These are phyloP conservation scores for Ganoderma meredithae DNA, from an alignment of 1,284 basidiomycete genomes.

Conservation along the genomic window DNA sequence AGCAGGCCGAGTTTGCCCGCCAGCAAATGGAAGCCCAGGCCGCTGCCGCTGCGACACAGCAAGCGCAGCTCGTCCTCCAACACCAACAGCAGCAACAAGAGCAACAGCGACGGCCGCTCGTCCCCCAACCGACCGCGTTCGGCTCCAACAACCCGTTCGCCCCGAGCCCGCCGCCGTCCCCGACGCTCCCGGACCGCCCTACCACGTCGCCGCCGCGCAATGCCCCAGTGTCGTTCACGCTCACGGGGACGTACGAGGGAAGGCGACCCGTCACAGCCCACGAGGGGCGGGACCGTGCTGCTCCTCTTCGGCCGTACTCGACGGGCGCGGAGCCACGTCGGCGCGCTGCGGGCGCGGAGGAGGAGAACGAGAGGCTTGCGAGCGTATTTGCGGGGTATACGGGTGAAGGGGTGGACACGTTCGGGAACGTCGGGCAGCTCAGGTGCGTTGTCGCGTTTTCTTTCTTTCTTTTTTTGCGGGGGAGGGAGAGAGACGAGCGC, in stretches of 20 bases:
- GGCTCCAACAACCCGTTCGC: conserved; percentile 97
- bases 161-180: conserved; percentile 48
- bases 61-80: conserved; percentile 42
- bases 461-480: too few species aligned
- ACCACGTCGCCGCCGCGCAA: conserved; percentile 35
- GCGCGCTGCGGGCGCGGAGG: conserved; percentile 40
- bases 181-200: conserved; percentile 36
- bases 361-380: conserved; percentile 61
- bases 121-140: conserved; percentile 65
- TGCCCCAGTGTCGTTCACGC: conserved; percentile 30
- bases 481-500: conserved; percentile 49
- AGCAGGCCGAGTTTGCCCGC: conserved; percentile 68
- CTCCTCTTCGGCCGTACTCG: conserved; percentile 35
- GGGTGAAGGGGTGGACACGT: conserved; percentile 44
- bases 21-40: conserved; percentile 30
- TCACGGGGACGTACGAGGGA: conserved; percentile 32
- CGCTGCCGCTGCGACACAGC: conserved; percentile 42
- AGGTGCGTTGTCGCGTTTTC: too few species aligned
- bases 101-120: conserved; percentile 48
- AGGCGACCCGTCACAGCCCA: conserved; percentile 1
- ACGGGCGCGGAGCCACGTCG: conserved; percentile 34
- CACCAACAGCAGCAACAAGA: conserved; percentile 38
- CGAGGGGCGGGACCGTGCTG: background rate
- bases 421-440: conserved; percentile 43
- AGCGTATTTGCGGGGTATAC: conserved; percentile 35